Conservation (phyloP, 2,329 filamentous ascomycete genomes). For the Pezicula carpinea region DNA sequence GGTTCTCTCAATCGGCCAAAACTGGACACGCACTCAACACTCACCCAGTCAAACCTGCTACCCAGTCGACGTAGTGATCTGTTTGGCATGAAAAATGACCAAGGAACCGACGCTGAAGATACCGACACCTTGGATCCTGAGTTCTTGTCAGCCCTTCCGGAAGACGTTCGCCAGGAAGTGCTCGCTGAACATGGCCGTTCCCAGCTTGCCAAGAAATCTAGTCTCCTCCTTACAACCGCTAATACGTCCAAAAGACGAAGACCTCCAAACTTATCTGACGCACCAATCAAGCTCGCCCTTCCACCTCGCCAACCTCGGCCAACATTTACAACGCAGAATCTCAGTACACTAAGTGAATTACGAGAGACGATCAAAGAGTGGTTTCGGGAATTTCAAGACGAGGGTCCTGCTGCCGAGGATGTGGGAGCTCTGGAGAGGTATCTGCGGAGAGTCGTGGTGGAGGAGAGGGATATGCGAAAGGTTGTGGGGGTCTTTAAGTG, state of each 20-base stretch:
- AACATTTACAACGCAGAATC: constrained; percentile 56
- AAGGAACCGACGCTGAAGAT: constrained; percentile 5
- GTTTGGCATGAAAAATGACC: constrained; percentile 17
- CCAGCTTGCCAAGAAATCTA: constrained; percentile 53
- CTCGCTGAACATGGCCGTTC: constrained; percentile 65
- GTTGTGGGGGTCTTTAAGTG: constrained; percentile 65
- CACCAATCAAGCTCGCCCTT: constrained; percentile 33
- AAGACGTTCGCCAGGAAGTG: constrained; percentile 74
- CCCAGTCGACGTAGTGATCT: constrained; percentile 28
- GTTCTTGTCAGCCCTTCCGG: constrained; percentile 78
- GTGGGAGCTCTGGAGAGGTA: constrained; percentile 71
- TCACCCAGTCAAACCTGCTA: constrained; percentile 72
- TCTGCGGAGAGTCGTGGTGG: constrained; percentile 62
- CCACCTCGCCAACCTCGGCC: constrained; percentile 47
- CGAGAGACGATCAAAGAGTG: constrained; percentile 72
- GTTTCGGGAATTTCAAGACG: constrained; percentile 64
- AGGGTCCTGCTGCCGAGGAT: constrained; percentile 77
- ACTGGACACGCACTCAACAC: constrained; percentile 49
- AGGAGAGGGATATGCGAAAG: constrained; percentile 77
- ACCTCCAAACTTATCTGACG: constrained; percentile 12
- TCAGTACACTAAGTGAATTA: constrained; percentile 57
- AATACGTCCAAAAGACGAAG: constrained; percentile 14
- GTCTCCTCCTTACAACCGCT: constrained; percentile 36
- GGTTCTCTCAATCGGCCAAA: constrained; percentile 42
- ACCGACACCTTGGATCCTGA: constrained; percentile 38